Base-by-base conservation (phyloP, 441 rosid species). In the Croton setiger region DNA sequence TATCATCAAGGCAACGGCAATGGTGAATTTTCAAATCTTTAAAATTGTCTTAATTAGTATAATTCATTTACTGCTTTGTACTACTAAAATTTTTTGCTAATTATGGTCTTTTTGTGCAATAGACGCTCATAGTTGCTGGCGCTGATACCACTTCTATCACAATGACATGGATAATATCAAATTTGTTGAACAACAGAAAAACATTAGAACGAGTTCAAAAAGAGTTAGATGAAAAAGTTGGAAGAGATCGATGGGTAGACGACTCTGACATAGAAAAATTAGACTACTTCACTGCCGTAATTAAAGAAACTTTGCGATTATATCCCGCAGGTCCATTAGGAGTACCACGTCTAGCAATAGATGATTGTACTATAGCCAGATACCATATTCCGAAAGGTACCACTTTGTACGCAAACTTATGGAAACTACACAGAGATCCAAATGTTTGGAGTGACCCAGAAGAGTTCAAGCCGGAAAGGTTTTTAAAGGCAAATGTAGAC, bases 301-400 rank as follows among this genome's bases (percentile, higher is more conserved):
- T 84, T 35, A 85, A 82, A 66, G 88, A 84, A 74, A 80, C 90
- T 8, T 54, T 84, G 27, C 81, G 85, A 20, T n/a, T 86, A 17
- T 83, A 81, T 75, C 88, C 87, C 27, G 78, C 86, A 33, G 83
- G 80, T 63, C 87, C 86, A 0, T 72, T 84, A 5, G 60, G 74
- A 56, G 83, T 83, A 4, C 84, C 81, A 10, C 77, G 79, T 5
- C 85, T 81, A 31, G 80, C 80, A 43, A 68, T 67, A 64, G 74
- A 76, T 62, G 90, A 81, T 51, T 84, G 90, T 69, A 77, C 39
- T 0, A 39, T 88, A 48, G 72, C 70, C 2, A 85, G 84, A 37
- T 79, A 83, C 60, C 61, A 66, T 21, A 72, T 88, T 7, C 56
- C 84, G 3, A 66, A 75, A 4, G 83, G 86, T 53, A 83, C 86